Evolutionary conservation across 1,284 basidiomycete species (phyloP).

Genomic region (Sphaerobolus stellatus): DNA sequence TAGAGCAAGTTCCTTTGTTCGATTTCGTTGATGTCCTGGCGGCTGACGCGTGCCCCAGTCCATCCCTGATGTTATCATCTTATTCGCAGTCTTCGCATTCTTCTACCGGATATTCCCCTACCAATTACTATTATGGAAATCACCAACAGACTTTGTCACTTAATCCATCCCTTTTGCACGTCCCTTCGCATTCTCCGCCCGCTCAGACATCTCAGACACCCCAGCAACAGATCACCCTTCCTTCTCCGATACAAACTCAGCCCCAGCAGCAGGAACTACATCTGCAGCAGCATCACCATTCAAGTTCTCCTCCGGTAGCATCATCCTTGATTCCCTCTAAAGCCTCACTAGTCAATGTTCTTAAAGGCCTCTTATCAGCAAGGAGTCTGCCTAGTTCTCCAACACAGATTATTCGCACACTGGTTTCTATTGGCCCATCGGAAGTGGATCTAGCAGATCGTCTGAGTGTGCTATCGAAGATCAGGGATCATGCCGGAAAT

Average conservation of each 20-base stretch:
- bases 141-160: constrained; percentile 9
- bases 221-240: neutral
- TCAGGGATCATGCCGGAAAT: constrained; percentile 77
- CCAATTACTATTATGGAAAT: constrained; percentile 1
- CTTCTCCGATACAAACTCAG: neutral
- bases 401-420: constrained; percentile 9
- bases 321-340: neutral
- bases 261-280: neutral
- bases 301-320: neutral
- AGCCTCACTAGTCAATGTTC: constrained; percentile 5
- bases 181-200: neutral
- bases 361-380: constrained; percentile 7
- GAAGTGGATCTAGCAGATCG: constrained; percentile 63
- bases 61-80: constrained; percentile 8
- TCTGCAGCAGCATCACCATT: neutral
- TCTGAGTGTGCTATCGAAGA: constrained; percentile 69
- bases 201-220: neutral
- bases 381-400: constrained; percentile 7
- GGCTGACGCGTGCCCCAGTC: constrained; percentile 1
- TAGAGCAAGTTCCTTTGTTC: constrained; percentile 45
- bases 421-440: constrained; percentile 40
- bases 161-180: constrained; percentile 12
- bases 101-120: constrained; percentile 1
- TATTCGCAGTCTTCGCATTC: constrained; percentile 1
- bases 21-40: neutral